Base-by-base conservation (phyloP, 192 early-diverging fungal genomes). In the Globomyces pollinis-pini region DNA sequence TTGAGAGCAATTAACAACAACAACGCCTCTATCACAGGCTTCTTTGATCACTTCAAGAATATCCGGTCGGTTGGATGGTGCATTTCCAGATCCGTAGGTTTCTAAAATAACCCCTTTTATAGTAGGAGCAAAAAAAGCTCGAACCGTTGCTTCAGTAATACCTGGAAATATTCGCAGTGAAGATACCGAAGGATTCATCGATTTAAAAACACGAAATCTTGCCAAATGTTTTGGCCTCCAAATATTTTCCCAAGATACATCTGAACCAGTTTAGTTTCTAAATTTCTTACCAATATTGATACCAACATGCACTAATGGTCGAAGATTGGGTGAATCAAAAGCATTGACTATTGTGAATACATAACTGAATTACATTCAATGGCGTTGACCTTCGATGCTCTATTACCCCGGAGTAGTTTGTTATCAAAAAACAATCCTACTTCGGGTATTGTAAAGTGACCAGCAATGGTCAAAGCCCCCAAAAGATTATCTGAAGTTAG, bases 401-500 rank as follows among this genome's bases (percentile, higher is more conserved):
- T 76, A 63, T 97, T 99, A 33, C 96, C 94, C 12, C 91, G 79
- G 66, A 82, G 97, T 34, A 95, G 76, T 69, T 89, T 93, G 75
- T 97, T 88, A 63, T 85, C 82, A 71, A 97, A 99, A 71, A 92
- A 98, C 2, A 98, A 76, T 16, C 78, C 74, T 3, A 98, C 96
- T 66, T 99, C 93, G 1, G 94, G 92, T 62, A 97, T 95, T 26
- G 93, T 88, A 84, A 91, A 97, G 59, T 96, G 94, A 0, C 96
- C 92, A 11, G 96, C 96, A 60, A 99, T 95, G 1, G 92, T 99
- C 24, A 99, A 75, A 2, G 94, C 93, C 0, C 93, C 92, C 1
- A 99, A 68, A 18, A 99, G 76, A 68, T 99, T 99, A 50, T 99
- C 96, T n/a, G n/a, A n/a, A n/a, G n/a, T n/a, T n/a, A n/a, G n/a